phyloP scores from a whole-genome alignment of 768 basidiomycete genomes.

The Pleurotus tuber-regium region DNA sequence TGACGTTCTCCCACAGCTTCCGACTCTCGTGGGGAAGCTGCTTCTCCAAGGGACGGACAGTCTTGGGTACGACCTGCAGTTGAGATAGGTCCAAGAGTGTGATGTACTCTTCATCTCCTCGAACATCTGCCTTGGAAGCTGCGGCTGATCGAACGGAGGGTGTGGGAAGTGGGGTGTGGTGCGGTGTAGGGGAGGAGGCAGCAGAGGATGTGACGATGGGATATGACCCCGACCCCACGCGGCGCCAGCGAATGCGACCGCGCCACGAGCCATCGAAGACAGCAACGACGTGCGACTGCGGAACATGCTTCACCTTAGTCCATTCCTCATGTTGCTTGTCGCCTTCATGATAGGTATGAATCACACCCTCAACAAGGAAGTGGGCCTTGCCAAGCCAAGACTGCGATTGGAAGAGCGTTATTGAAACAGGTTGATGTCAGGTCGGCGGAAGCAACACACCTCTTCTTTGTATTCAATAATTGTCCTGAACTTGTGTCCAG shows the following conservation, averaged over 20 bases:
- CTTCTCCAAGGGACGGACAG: slow-evolving; percentile 74
- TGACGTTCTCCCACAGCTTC: slow-evolving; percentile 85
- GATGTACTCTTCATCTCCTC: slow-evolving; percentile 50
- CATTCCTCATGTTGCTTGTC: slow-evolving; percentile 65
- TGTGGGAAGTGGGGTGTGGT: slow-evolving; percentile 39
- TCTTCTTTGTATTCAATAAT: slow-evolving; percentile 97
- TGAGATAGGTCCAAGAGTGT: slow-evolving; percentile 76
- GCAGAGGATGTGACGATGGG: slow-evolving; percentile 37
- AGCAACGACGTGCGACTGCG: slow-evolving; percentile 71
- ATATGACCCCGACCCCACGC: slow-evolving; percentile 45
- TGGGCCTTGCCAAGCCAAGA: slow-evolving; percentile 90
- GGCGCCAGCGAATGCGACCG: slow-evolving; percentile 77
- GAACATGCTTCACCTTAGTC: slow-evolving; percentile 90
- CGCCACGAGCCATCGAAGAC: slow-evolving; percentile 89
- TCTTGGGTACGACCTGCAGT: slow-evolving; percentile 75
- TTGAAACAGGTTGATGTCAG: slow-evolving; percentile 1
- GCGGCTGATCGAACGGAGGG: slow-evolving; percentile 33
- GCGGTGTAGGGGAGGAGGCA: slow-evolving; percentile 46
- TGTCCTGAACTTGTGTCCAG: slow-evolving; percentile 64
- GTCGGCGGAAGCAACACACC: slow-evolving; percentile 40
- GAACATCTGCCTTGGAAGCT: slow-evolving; percentile 44
- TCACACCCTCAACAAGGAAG: slow-evolving; percentile 83
- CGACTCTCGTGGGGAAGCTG: slow-evolving; percentile 84
- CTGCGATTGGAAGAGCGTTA: slow-evolving; percentile 28
- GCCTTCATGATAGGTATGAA: slow-evolving; percentile 75